Conservation (phyloP, 2,329 filamentous ascomycete genomes). For the Aspergillus sp. region DNA sequence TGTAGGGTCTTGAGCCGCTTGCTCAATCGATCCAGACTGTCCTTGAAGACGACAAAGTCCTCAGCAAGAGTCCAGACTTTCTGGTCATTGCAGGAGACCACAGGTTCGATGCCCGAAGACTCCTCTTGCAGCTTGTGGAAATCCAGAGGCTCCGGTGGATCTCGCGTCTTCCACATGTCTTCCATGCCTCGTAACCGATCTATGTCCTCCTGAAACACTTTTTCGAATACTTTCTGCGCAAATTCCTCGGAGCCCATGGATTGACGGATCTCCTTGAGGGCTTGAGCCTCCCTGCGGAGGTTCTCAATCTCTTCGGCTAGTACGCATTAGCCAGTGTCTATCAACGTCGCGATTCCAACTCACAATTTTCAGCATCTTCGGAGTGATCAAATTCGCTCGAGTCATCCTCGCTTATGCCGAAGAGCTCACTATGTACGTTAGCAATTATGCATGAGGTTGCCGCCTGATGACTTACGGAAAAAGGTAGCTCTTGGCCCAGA, state of each 20-base stretch:
- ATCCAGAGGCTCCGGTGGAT: slow-evolving; percentile 70
- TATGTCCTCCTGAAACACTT: slow-evolving; percentile 87
- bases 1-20: slow-evolving; percentile 69
- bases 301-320: slow-evolving; percentile 80
- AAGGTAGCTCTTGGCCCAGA: slow-evolving; percentile 97
- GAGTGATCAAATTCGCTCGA: slow-evolving; percentile 76
- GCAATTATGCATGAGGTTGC: slow-evolving; percentile 1
- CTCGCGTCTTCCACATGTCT: slow-evolving; percentile 92
- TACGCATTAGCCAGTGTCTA: slow-evolving; percentile 21
- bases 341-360: slow-evolving; percentile 14
- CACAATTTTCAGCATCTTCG: slow-evolving; percentile 77
- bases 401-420: slow-evolving; percentile 87
- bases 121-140: slow-evolving; percentile 64
- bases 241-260: slow-evolving; percentile 80
- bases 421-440: slow-evolving; percentile 67
- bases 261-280: slow-evolving; percentile 77
- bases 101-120: slow-evolving; percentile 53
- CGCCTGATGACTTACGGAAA: slow-evolving; percentile 60
- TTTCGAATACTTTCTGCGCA: slow-evolving; percentile 79
- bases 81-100: slow-evolving; percentile 68
- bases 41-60: slow-evolving; percentile 81
- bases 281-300: slow-evolving; percentile 78
- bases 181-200: slow-evolving; percentile 80
- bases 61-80: slow-evolving; percentile 78
- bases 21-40: slow-evolving; percentile 75